Evolutionary conservation across 2,329 filamentous ascomycete genomes (phyloP).

Genomic region (Fusarium fujikuroi): DNA sequence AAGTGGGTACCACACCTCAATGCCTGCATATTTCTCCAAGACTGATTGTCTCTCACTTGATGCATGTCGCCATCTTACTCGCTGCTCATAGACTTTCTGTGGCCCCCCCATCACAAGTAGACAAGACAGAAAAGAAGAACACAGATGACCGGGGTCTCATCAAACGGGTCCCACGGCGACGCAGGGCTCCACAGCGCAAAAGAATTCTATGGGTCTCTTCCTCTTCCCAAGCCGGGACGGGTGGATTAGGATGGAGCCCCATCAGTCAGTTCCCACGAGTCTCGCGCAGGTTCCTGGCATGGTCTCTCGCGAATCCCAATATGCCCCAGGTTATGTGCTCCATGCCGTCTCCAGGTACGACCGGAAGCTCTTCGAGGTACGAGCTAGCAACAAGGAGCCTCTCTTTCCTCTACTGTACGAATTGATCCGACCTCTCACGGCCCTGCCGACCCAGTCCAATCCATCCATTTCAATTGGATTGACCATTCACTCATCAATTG

Average conservation of each 20-base stretch:
- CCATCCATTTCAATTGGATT: slow-evolving; percentile 9
- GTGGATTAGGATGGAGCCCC: slow-evolving; percentile 30
- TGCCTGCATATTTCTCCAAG: slow-evolving; percentile 36
- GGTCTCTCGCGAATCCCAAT: slow-evolving; percentile 39
- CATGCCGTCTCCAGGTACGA: slow-evolving; percentile 40
- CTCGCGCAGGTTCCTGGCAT: slow-evolving; percentile 34
- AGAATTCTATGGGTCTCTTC: slow-evolving; percentile 25
- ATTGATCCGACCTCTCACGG: slow-evolving; percentile 42
- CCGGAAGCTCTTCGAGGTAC: slow-evolving; percentile 41
- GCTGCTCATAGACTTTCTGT: slow-evolving; percentile 25
- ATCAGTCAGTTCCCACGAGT: slow-evolving; percentile 37
- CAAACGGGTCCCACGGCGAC: slow-evolving; percentile 39
- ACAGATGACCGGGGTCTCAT: slow-evolving; percentile 33
- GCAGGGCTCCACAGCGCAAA: slow-evolving; percentile 29
- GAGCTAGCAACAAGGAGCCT: slow-evolving; percentile 30
- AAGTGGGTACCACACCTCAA: slow-evolving; percentile 26
- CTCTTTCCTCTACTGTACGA: slow-evolving; percentile 39
- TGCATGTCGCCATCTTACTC: slow-evolving; percentile 19
- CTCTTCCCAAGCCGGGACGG: slow-evolving; percentile 34
- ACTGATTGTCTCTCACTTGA: slow-evolving; percentile 32
- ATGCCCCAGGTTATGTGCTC: slow-evolving; percentile 38
- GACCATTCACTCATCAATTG: slow-evolving; percentile 21
- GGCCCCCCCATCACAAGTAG: slow-evolving; percentile 23
- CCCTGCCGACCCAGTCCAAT: slow-evolving; percentile 30
- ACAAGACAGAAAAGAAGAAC: slow-evolving; percentile 27